These are phyloP conservation scores for Talaromyces adpressus DNA, from an alignment of 495 filamentous ascomycete genomes.

Conservation along the genomic window DNA sequence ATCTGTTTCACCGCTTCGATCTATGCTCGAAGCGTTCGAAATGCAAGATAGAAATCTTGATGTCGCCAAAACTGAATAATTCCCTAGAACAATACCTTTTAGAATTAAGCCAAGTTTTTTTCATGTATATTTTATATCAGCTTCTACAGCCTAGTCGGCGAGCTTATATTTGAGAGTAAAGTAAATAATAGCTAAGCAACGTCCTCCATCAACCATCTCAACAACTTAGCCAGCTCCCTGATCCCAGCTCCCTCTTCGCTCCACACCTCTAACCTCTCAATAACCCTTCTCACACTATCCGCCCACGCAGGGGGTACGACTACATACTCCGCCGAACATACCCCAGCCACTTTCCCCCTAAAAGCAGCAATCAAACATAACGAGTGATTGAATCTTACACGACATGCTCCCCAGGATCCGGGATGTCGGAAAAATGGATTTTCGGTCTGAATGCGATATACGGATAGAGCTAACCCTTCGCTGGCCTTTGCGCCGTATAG, in stretches of 20 bases:
- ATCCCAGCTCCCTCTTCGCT: slow-evolving; percentile 23
- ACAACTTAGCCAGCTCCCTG: slow-evolving; percentile 18
- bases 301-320: slow-evolving; percentile 19
- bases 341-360: slow-evolving; percentile 16
- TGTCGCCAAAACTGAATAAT: too few relatives aligned
- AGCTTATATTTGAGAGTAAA: too few relatives aligned
- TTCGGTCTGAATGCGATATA: slow-evolving; percentile 23
- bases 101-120: too few relatives aligned
- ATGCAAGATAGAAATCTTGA: too few relatives aligned
- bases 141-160: too few relatives aligned
- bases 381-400: slow-evolving; percentile 25
- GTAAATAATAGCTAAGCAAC: background rate
- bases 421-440: slow-evolving; percentile 25
- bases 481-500: slow-evolving; percentile 21
- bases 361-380: slow-evolving; percentile 23
- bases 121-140: too few relatives aligned
- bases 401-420: slow-evolving; percentile 25
- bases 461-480: slow-evolving; percentile 18
- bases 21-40: too few relatives aligned
- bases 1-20: too few relatives aligned
- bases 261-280: slow-evolving; percentile 22
- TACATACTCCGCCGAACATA: slow-evolving; percentile 17
- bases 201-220: slow-evolving; percentile 21
- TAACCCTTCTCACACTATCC: slow-evolving; percentile 19
- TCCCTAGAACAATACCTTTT: too few relatives aligned